Percentiles rank a stretch among this genome's conserved stretches.
These are phyloP conservation scores for Erythrobasidium hasegawianum DNA, from an alignment of 1,284 basidiomycete genomes.

Conservation along the genomic window DNA sequence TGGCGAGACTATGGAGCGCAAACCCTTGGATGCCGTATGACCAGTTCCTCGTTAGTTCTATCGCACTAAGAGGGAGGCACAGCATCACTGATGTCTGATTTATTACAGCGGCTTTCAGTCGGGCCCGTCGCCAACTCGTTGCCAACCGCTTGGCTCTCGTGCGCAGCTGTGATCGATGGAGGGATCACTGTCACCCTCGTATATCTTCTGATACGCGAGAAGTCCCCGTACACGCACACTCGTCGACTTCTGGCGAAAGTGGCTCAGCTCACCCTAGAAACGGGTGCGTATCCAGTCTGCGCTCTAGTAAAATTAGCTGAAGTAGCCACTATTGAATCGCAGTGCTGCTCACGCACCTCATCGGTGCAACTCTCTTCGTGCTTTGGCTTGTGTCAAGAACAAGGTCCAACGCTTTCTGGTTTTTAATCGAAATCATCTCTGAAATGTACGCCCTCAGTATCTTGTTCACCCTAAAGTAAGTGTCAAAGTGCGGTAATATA, in stretches of 20 bases:
- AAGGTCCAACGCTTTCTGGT: conserved; percentile 30
- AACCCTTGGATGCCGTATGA: conserved; percentile 13
- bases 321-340: no score
- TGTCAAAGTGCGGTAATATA: not conserved
- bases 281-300: conserved; percentile 7
- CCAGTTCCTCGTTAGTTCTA: conserved; percentile 11
- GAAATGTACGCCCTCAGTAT: conserved; percentile 31
- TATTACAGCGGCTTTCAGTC: conserved; percentile 3
- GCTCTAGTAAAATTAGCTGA: not conserved
- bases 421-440: conserved; percentile 30
- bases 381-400: conserved; percentile 30
- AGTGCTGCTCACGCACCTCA: conserved; percentile 25
- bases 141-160: conserved; percentile 32
- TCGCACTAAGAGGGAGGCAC: no score
- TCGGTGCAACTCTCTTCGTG: conserved; percentile 27
- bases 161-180: conserved; percentile 31
- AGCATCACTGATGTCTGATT: not conserved
- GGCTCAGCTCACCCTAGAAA: conserved; percentile 21
- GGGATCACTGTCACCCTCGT: conserved; percentile 15
- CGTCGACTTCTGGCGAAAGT: conserved; percentile 12
- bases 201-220: conserved; percentile 6
- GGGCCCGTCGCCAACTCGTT: conserved; percentile 19
- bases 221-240: not conserved
- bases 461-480: conserved; percentile 30
- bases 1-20: conserved; percentile 15